Conservation (phyloP, 352 stramenopile species). For the Phytophthora megakarya region DNA sequence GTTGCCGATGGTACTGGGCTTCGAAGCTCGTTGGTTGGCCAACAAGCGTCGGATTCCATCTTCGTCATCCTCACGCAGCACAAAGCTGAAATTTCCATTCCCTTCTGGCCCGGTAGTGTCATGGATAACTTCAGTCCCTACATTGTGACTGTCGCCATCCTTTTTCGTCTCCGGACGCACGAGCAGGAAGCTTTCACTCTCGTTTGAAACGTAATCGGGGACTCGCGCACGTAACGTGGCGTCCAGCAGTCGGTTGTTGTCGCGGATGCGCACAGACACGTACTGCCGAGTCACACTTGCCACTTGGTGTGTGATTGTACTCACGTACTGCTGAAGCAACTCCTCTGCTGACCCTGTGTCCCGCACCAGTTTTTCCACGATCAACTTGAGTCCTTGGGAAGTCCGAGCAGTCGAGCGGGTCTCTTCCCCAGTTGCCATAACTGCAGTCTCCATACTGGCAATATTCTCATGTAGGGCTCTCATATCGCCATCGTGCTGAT, state of each 20-base stretch:
- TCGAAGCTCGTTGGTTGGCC: constrained; percentile 12
- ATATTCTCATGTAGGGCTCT: constrained; percentile 48
- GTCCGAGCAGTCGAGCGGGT: constrained; percentile 51
- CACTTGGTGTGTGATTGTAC: constrained; percentile 85
- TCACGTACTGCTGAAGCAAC: constrained; percentile 83
- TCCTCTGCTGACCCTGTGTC: constrained; percentile 71
- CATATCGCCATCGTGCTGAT: constrained; percentile 45
- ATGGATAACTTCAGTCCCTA: constrained; percentile 19
- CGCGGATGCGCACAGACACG: constrained; percentile 76
- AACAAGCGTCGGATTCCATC: constrained; percentile 42
- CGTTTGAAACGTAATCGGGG: constrained; percentile 68
- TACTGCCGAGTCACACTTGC: constrained; percentile 83
- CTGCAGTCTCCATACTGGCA: constrained; percentile 47
- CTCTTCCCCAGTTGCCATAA: constrained; percentile 48
- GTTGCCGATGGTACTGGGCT: constrained; percentile 25
- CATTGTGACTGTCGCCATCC: constrained; percentile 12
- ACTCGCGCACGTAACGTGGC: constrained; percentile 73
- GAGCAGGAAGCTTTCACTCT: constrained; percentile 71
- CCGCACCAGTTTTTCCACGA: constrained; percentile 80
- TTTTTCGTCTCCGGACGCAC: constrained; percentile 60
- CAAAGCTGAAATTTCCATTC: constrained; percentile 32
- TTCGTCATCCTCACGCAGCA: constrained; percentile 48
- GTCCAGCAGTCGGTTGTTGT: constrained; percentile 83
- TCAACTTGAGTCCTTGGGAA: constrained; percentile 64
- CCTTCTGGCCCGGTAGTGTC: constrained; percentile 2